These are phyloP conservation scores for Xerocomellus dryophilus DNA, from an alignment of 768 basidiomycete species.

Conservation along the genomic window DNA sequence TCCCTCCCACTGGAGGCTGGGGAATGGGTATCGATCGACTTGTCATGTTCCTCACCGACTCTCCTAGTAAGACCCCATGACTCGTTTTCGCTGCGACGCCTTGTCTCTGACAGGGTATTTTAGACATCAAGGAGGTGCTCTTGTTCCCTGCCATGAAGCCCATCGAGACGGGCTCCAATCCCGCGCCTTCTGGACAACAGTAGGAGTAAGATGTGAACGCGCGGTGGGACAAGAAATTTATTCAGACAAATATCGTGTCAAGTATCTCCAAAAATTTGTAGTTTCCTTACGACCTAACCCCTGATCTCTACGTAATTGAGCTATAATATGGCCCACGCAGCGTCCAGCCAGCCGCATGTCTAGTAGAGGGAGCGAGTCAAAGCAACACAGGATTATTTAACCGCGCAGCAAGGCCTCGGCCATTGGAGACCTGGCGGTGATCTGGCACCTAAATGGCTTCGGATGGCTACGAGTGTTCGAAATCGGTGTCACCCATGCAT, in stretches of 20 bases:
- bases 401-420: slow-evolving; percentile 21
- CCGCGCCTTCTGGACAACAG: slow-evolving; percentile 27
- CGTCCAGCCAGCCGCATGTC: background rate
- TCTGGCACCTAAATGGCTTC: slow-evolving; percentile 53
- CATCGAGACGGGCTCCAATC: slow-evolving; percentile 45
- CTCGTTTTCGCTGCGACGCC: background rate
- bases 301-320: background rate
- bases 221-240: slow-evolving; percentile 32
- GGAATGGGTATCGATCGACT: slow-evolving; percentile 93
- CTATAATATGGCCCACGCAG: background rate
- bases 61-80: slow-evolving; percentile 60
- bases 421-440: slow-evolving; percentile 50
- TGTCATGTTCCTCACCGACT: slow-evolving; percentile 98
- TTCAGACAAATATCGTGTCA: background rate
- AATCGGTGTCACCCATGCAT: background rate
- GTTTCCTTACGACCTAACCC: background rate
- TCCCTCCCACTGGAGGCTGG: slow-evolving; percentile 98
- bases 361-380: background rate
- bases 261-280: background rate
- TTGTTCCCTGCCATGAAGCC: slow-evolving; percentile 99
- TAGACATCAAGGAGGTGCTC: slow-evolving; percentile 95
- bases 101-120: slow-evolving; percentile 3
- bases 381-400: background rate
- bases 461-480: slow-evolving; percentile 36
- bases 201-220: background rate